Percentiles rank a stretch among this genome's conserved stretches.
Conservation (phyloP, 164 flowering plant genomes). For the Stephania japonica region DNA sequence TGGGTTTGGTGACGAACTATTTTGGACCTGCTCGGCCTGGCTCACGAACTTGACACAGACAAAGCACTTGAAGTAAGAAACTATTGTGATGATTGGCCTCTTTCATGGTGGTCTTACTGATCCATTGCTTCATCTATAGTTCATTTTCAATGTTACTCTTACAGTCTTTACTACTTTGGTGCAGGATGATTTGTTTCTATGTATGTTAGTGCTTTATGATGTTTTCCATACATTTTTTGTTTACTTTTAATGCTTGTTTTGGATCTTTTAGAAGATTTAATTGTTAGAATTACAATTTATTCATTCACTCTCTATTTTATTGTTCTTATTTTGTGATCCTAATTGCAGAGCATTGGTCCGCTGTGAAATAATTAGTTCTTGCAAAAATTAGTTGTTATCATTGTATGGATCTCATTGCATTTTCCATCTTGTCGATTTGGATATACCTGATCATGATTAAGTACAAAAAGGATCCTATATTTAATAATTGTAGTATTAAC, state of each 20-base stretch:
- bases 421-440: background rate
- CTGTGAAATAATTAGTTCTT: too few relatives aligned
- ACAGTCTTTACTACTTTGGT: background rate
- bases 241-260: background rate
- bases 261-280: background rate
- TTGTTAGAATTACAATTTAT: background rate
- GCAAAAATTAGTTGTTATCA: background rate
- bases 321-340: background rate
- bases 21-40: slow-evolving; percentile 60
- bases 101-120: background rate
- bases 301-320: background rate
- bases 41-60: slow-evolving; percentile 18
- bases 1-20: slow-evolving; percentile 86
- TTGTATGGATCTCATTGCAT: background rate
- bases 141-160: background rate
- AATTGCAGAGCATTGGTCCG: background rate
- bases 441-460: too few relatives aligned
- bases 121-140: background rate
- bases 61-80: slow-evolving; percentile 1
- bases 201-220: background rate
- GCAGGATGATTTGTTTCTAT: background rate
- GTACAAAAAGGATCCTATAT: too few relatives aligned
- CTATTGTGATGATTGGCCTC: background rate
- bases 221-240: background rate
- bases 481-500: too few relatives aligned